phyloP scores from a whole-genome alignment of 108 stramenopile genomes.

The Nitzschia sp. region DNA sequence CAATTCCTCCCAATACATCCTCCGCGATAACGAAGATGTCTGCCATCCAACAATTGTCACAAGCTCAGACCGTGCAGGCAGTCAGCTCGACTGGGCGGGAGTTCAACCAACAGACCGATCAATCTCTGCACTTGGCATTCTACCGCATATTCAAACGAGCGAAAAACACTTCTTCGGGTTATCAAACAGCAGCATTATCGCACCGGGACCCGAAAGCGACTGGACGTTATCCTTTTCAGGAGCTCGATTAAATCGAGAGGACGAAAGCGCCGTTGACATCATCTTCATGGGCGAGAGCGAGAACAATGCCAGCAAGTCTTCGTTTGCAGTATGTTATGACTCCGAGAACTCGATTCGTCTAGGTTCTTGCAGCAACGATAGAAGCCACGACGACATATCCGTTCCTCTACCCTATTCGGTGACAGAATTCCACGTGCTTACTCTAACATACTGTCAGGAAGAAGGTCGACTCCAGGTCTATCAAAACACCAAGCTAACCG shows the following conservation, averaged over 20 bases:
- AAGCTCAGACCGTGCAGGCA: background rate
- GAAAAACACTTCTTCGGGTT: background rate
- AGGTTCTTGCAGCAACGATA: background rate
- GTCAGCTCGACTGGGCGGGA: background rate
- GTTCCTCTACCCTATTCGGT: background rate
- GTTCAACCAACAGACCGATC: background rate
- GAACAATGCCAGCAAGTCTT: background rate
- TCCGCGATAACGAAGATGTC: background rate
- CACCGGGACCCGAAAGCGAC: background rate
- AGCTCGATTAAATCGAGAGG: background rate
- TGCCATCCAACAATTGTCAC: background rate
- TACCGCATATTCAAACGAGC: slow-evolving; percentile 7
- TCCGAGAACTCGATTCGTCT: background rate
- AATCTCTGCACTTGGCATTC: background rate
- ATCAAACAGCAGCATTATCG: background rate
- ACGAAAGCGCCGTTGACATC: background rate
- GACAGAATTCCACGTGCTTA: background rate
- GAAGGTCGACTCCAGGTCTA: background rate
- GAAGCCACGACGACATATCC: background rate
- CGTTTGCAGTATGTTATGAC: background rate
- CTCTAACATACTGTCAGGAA: background rate
- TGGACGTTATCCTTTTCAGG: slow-evolving; percentile 1
- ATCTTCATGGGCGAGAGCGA: background rate
- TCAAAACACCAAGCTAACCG: background rate
- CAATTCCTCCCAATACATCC: background rate